A percentile compares a stretch with the other conserved stretches of the same genome.
Evolutionary conservation across 2,329 filamentous ascomycete species (phyloP).

Genomic region (Colletotrichum costaricense): DNA sequence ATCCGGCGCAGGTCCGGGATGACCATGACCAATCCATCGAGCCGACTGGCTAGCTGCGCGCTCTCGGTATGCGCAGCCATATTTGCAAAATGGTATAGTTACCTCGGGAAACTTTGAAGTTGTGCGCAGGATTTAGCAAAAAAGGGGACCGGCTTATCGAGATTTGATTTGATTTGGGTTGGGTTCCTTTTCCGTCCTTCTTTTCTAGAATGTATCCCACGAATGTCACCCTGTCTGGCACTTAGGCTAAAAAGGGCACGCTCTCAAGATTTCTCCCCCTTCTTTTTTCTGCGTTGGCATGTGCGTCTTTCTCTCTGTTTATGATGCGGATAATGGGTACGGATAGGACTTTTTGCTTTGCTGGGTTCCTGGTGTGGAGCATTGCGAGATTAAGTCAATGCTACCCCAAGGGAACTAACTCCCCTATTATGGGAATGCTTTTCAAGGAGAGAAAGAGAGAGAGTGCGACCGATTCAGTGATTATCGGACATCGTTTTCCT

Average conservation of each 20-base stretch:
- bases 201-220: background rate
- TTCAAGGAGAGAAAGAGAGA: background rate
- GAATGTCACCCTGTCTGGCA: background rate
- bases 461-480: background rate
- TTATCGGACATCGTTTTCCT: background rate
- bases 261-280: background rate
- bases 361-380: slow-evolving; percentile 22
- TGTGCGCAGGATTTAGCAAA: background rate
- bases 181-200: background rate
- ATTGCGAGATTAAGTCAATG: slow-evolving; percentile 34
- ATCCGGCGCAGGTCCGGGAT: slow-evolving; percentile 22
- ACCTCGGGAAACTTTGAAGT: background rate
- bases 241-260: background rate
- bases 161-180: background rate
- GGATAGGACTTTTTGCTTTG: background rate
- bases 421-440: background rate
- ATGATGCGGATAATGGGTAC: slow-evolving; percentile 1
- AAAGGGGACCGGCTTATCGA: background rate
- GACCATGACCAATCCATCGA: slow-evolving; percentile 24
- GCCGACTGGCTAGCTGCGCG: slow-evolving; percentile 19
- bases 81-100: background rate
- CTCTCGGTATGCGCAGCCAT: slow-evolving; percentile 24
- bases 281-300: background rate
- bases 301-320: slow-evolving; percentile 4
- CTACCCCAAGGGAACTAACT: background rate